Conservation (phyloP, 371 early-diverging fungal species). For the Apophysomyces trapeziformis region DNA sequence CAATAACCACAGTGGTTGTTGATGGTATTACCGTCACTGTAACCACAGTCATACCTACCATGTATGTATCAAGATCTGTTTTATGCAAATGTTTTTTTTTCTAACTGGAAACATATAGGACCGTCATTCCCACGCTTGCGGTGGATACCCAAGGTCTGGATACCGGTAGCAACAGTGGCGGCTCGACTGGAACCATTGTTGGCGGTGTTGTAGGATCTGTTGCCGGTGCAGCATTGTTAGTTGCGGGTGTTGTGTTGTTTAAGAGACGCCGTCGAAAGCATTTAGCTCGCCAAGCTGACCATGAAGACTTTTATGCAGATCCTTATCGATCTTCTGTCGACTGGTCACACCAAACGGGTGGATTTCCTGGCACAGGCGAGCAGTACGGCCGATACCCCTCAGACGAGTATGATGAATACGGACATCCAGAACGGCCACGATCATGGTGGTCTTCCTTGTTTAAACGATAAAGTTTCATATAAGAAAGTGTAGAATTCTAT, state of each 20-base stretch:
- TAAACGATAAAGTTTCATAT: background rate
- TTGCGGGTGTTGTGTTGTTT: background rate
- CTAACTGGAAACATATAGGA: background rate
- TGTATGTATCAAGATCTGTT: background rate
- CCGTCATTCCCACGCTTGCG: constrained; percentile 1
- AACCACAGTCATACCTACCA: constrained; percentile 9
- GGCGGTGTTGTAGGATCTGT: background rate
- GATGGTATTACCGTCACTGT: constrained; percentile 12
- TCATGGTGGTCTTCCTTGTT: constrained; percentile 5
- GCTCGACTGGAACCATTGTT: background rate
- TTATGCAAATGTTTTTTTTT: background rate
- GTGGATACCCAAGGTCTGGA: background rate
- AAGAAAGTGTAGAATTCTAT: background rate
- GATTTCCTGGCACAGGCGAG: background rate
- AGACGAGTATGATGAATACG: constrained; percentile 4
- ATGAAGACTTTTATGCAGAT: constrained; percentile 17
- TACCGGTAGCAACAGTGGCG: background rate
- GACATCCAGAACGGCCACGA: background rate
- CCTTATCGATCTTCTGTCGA: constrained; percentile 12
- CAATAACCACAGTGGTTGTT: constrained; percentile 11
- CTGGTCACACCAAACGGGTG: constrained; percentile 5
- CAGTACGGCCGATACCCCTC: background rate
- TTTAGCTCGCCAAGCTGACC: constrained; percentile 9
- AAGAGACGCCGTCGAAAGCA: constrained; percentile 10
- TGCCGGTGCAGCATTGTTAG: background rate